Evolutionary conservation across 1,139 yeast species (phyloP).

Genomic region (Yamadazyma dushanensis): DNA sequence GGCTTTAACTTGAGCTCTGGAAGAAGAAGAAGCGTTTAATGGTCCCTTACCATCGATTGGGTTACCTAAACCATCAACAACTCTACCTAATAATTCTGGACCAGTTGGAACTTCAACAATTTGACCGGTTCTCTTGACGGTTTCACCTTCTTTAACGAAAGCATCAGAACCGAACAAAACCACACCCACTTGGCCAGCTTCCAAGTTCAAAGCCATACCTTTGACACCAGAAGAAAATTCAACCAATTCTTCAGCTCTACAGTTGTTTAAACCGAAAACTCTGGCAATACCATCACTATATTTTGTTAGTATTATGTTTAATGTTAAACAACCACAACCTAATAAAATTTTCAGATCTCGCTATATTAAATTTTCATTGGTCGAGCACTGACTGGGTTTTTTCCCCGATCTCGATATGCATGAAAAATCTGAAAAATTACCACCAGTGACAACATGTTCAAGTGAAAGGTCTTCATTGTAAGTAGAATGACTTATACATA

Average conservation of each 20-base stretch:
- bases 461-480: neutral
- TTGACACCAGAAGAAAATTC: slow-evolving; percentile 99
- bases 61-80: slow-evolving; percentile 98
- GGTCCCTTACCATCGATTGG: slow-evolving; percentile 99
- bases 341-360: neutral
- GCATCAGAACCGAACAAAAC: slow-evolving; percentile 99
- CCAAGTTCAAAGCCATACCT: slow-evolving; percentile 99
- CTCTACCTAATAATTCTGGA: slow-evolving; percentile 98
- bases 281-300: slow-evolving; percentile 99
- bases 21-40: slow-evolving; percentile 76
- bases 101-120: slow-evolving; percentile 99
- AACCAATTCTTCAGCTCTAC: slow-evolving; percentile 99
- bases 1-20: slow-evolving; percentile 99
- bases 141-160: slow-evolving; percentile 98
- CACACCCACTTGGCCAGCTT: slow-evolving; percentile 99
- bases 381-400: slow-evolving; percentile 11
- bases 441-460: neutral
- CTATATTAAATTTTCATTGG: slow-evolving; percentile 16
- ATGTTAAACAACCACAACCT: neutral
- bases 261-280: slow-evolving; percentile 99
- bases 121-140: slow-evolving; percentile 99
- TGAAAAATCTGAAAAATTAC: slow-evolving; percentile 4
- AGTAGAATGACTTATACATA: slow-evolving; percentile 36
- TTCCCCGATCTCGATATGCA: slow-evolving; percentile 8
- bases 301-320: slow-evolving; percentile 14